phyloP scores from a whole-genome alignment of 2,329 filamentous ascomycete species.

The Colletotrichum higginsianum region DNA sequence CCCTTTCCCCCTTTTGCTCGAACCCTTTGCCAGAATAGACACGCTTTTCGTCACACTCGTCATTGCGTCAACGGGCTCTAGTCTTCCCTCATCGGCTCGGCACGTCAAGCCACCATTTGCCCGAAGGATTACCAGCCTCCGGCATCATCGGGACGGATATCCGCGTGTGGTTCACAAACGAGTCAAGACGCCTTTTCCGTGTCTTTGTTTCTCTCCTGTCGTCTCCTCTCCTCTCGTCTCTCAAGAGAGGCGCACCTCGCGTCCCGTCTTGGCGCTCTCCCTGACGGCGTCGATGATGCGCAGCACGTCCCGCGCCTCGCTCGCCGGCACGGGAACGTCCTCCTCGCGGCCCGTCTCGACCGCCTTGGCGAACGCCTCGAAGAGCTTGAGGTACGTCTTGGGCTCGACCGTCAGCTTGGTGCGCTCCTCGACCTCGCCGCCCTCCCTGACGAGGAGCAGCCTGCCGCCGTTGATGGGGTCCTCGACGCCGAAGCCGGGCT shows the following conservation, averaged over 20 bases:
- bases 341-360: conserved; percentile 63
- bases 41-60: not conserved
- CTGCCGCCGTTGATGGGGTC: conserved; percentile 68
- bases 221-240: not conserved
- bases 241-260: conserved; percentile 57
- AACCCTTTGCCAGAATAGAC: not conserved
- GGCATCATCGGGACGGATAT: not conserved
- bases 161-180: not conserved
- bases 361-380: conserved; percentile 67
- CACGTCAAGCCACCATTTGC: conserved; percentile 11
- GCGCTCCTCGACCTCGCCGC: conserved; percentile 65
- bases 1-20: no score
- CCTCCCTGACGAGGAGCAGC: conserved; percentile 68
- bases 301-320: conserved; percentile 68
- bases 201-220: not conserved
- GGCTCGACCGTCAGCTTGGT: conserved; percentile 73
- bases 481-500: conserved; percentile 77
- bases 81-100: conserved; percentile 17
- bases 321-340: conserved; percentile 66
- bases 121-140: not conserved
- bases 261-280: conserved; percentile 65
- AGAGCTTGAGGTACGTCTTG: conserved; percentile 78
- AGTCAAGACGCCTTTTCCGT: no score
- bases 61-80: conserved; percentile 25
- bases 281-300: conserved; percentile 66